Percentiles rank a stretch among this genome's conserved stretches.
phyloP scores from a whole-genome alignment of 1,139 yeast genomes.

The Scheffersomyces stambukii region DNA sequence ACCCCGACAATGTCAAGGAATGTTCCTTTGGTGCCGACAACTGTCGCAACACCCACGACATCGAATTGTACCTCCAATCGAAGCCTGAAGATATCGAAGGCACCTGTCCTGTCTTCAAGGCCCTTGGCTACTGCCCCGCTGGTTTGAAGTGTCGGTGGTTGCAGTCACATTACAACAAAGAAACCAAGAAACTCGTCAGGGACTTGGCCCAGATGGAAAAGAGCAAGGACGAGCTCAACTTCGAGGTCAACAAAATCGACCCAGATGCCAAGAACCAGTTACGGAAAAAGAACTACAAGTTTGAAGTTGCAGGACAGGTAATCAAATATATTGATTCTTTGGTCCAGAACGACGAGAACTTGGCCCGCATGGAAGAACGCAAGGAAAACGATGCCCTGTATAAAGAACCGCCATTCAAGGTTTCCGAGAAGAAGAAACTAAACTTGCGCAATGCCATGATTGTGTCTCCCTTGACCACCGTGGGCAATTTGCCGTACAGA shows the following conservation, averaged over 20 bases:
- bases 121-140: slow-evolving; percentile 85
- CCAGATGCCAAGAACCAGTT: slow-evolving; percentile 50
- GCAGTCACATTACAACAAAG: slow-evolving; percentile 60
- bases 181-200: slow-evolving; percentile 40
- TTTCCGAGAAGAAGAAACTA: slow-evolving; percentile 76
- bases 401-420: slow-evolving; percentile 71
- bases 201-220: slow-evolving; percentile 38
- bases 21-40: slow-evolving; percentile 68
- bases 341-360: slow-evolving; percentile 34
- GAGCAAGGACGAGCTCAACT: slow-evolving; percentile 27
- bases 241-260: slow-evolving; percentile 65
- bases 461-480: slow-evolving; percentile 94
- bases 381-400: slow-evolving; percentile 41
- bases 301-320: slow-evolving; percentile 52
- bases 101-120: slow-evolving; percentile 75
- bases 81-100: slow-evolving; percentile 75
- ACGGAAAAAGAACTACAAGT: slow-evolving; percentile 60
- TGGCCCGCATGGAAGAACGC: slow-evolving; percentile 26
- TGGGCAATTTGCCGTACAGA: slow-evolving; percentile 93
- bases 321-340: slow-evolving; percentile 51
- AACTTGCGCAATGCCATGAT: slow-evolving; percentile 73
- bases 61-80: slow-evolving; percentile 54
- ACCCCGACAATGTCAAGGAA: slow-evolving; percentile 42
- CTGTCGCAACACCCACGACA: slow-evolving; percentile 77
- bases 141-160: slow-evolving; percentile 94